Conservation (phyloP, 2,329 filamentous ascomycete genomes). For the Thielaviopsis euricoi region DNA sequence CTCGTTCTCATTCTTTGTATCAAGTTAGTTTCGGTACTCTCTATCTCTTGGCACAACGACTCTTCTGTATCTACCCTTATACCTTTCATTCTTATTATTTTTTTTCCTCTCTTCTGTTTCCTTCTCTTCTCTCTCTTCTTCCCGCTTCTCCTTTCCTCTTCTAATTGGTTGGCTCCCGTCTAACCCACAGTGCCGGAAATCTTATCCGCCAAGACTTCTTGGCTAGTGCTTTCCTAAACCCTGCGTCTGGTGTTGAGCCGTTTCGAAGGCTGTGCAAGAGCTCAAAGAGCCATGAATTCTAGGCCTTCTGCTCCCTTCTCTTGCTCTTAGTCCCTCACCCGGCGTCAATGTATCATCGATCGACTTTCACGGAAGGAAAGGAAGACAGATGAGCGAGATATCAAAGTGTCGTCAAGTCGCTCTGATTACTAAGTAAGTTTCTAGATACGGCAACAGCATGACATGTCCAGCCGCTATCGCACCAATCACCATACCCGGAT, state of each 20-base stretch:
- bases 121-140: no score
- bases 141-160: no score
- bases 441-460: no score
- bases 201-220: background rate
- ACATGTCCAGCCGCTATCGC: no score
- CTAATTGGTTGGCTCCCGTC: no score
- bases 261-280: background rate
- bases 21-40: background rate
- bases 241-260: background rate
- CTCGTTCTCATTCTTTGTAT: background rate
- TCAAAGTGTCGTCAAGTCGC: background rate
- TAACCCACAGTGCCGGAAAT: background rate
- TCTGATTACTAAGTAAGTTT: no score
- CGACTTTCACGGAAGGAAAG: background rate
- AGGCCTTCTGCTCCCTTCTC: background rate
- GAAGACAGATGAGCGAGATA: no score
- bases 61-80: background rate
- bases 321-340: background rate
- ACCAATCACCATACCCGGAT: background rate
- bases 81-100: background rate
- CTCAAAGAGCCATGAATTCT: background rate
- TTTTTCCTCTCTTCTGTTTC: background rate
- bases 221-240: background rate
- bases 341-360: background rate
- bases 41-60: background rate